Percentiles rank a stretch among this genome's conserved stretches.
These are phyloP conservation scores for Entomophthora muscae DNA, from an alignment of 371 early-diverging fungal genomes.

Conservation along the genomic window DNA sequence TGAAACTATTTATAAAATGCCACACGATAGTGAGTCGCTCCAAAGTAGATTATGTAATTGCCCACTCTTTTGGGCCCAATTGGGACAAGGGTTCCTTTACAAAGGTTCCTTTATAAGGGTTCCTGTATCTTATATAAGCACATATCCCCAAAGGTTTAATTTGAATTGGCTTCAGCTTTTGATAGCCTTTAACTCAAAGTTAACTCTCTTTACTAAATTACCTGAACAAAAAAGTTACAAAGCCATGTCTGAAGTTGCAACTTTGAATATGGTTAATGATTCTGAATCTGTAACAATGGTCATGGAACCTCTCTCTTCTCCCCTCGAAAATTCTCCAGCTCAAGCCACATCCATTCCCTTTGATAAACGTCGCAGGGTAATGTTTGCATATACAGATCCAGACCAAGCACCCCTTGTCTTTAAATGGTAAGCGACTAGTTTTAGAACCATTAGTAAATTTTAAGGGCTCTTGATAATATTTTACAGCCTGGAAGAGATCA, in stretches of 20 bases:
- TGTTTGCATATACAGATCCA: conserved; percentile 3
- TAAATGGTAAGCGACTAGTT: not conserved
- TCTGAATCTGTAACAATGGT: not conserved
- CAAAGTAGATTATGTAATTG: too few relatives aligned
- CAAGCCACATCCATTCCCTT: not conserved
- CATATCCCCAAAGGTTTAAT: too few relatives aligned
- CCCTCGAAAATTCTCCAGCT: not conserved
- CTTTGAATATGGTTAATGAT: not conserved
- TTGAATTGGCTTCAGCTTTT: too few relatives aligned
- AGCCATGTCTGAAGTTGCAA: not conserved
- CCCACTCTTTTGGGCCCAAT: too few relatives aligned
- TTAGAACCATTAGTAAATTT: not conserved
- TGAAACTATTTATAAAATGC: too few relatives aligned
- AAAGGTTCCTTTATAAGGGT: too few relatives aligned
- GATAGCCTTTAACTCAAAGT: too few relatives aligned
- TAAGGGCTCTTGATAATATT: not conserved
- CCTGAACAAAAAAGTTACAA: too few relatives aligned
- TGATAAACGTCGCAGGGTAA: not conserved
- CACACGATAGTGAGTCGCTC: too few relatives aligned
- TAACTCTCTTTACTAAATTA: too few relatives aligned
- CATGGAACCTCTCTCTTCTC: not conserved
- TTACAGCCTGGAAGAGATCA: not conserved
- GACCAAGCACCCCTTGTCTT: not conserved
- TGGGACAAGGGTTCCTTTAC: too few relatives aligned
- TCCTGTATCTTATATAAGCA: too few relatives aligned